Evolutionary conservation across 306 rosid species (phyloP).

Genomic region (Cicer bijugum): DNA sequence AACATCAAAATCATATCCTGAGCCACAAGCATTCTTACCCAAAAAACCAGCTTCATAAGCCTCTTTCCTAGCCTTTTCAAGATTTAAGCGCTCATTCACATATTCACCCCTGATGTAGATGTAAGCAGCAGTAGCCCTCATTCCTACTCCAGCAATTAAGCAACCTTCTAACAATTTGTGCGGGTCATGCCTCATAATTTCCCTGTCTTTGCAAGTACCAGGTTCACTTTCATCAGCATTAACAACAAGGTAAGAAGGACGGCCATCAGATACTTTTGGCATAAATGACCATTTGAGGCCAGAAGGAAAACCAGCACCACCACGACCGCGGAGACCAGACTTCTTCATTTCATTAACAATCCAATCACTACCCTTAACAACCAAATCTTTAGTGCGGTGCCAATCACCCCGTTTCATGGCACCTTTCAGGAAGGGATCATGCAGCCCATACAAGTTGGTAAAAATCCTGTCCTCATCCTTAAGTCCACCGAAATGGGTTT

Average conservation of each 20-base stretch:
- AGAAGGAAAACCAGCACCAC: conserved; percentile 99
- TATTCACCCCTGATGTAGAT: conserved; percentile 96
- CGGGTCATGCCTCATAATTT: conserved; percentile 96
- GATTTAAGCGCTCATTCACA: conserved; percentile 83
- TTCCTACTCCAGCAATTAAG: conserved; percentile 96
- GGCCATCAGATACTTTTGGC: conserved; percentile 99
- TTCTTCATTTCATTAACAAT: conserved; percentile 96
- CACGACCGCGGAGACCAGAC: conserved; percentile 98
- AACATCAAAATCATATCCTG: conserved; percentile 95
- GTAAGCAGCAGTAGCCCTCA: conserved; percentile 98
- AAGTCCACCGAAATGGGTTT: conserved; percentile 96
- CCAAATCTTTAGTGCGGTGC: conserved; percentile 90
- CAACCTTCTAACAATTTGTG: conserved; percentile 96
- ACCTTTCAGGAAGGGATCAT: conserved; percentile 96
- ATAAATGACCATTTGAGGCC: conserved; percentile 99
- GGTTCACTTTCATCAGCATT: conserved; percentile 99
- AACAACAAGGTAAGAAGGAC: conserved; percentile 96
- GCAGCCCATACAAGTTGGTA: conserved; percentile 90
- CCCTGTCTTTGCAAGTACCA: conserved; percentile 97
- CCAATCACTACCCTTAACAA: conserved; percentile 94
- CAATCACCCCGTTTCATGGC: conserved; percentile 98
- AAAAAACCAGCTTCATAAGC: conserved; percentile 88
- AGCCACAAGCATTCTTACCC: conserved; percentile 98
- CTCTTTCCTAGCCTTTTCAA: conserved; percentile 88
- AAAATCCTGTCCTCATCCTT: conserved; percentile 97